Conservation (phyloP, 768 basidiomycete genomes). For the Leccinum variicolor region DNA sequence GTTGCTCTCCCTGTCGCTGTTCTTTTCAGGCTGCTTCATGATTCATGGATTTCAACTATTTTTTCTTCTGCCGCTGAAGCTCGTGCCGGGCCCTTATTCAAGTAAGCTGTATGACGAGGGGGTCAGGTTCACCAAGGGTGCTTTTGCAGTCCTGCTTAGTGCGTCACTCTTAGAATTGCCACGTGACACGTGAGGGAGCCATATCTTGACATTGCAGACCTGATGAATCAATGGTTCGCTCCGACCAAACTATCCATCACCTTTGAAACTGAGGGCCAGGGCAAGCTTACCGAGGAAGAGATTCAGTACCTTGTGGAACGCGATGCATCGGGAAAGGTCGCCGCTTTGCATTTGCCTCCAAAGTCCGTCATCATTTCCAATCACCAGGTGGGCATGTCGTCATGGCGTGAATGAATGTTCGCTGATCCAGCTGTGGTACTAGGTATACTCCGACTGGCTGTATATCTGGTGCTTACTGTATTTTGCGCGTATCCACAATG, state of each 20-base stretch:
- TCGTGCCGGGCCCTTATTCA: slow-evolving; percentile 59
- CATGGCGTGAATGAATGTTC: background rate
- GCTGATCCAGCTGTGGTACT: slow-evolving; percentile 3
- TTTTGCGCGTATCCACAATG: slow-evolving; percentile 61
- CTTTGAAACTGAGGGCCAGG: slow-evolving; percentile 67
- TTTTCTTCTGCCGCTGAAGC: slow-evolving; percentile 61
- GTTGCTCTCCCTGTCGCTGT: slow-evolving; percentile 51
- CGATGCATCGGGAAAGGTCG: slow-evolving; percentile 53
- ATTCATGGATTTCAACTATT: slow-evolving; percentile 73
- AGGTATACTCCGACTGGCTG: slow-evolving; percentile 84
- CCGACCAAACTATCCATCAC: slow-evolving; percentile 72
- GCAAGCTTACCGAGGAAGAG: slow-evolving; percentile 58
- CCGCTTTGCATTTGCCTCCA: slow-evolving; percentile 66
- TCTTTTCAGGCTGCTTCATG: slow-evolving; percentile 63
- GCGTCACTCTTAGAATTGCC: slow-evolving; percentile 26
- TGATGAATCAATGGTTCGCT: slow-evolving; percentile 81
- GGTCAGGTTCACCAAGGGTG: slow-evolving; percentile 78
- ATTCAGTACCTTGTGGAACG: slow-evolving; percentile 54
- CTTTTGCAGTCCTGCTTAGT: slow-evolving; percentile 76
- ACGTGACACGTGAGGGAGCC: background rate
- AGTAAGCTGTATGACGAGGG: slow-evolving; percentile 61
- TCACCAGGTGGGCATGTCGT: slow-evolving; percentile 65
- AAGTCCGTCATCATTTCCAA: slow-evolving; percentile 87
- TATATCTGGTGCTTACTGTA: slow-evolving; percentile 85
- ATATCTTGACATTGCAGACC: slow-evolving; percentile 41